A percentile compares a stretch with the other conserved stretches of the same genome.
phyloP scores from a whole-genome alignment of 2,329 filamentous ascomycete genomes.

The Myriangium duriaei region DNA sequence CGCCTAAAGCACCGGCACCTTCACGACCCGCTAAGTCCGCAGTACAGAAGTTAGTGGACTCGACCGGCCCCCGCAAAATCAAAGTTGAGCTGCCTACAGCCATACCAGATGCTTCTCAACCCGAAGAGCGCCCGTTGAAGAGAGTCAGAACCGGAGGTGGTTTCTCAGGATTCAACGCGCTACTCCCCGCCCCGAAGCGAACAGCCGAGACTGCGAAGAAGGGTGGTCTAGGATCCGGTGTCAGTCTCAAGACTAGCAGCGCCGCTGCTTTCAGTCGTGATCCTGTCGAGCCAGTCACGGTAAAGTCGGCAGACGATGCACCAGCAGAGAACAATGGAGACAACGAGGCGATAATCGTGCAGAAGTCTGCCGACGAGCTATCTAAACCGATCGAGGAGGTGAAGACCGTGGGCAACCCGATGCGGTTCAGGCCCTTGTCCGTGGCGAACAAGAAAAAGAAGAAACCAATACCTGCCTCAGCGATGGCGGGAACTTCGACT shows the following conservation, averaged over 20 bases:
- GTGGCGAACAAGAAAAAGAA: conserved; percentile 64
- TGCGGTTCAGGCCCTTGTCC: conserved; percentile 82
- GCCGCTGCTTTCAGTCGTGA: conserved; percentile 68
- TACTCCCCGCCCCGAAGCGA: conserved; percentile 73
- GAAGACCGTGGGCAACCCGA: conserved; percentile 62
- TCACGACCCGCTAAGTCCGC: conserved; percentile 42
- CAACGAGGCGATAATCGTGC: conserved; percentile 25
- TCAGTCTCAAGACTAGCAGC: conserved; percentile 72
- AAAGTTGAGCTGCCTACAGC: conserved; percentile 60
- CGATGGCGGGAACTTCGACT: conserved; percentile 19
- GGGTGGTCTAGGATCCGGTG: conserved; percentile 38
- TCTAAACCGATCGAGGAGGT: conserved; percentile 37
- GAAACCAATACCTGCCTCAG: conserved; percentile 32
- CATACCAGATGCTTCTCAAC: conserved; percentile 25
- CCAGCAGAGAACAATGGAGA: conserved; percentile 11
- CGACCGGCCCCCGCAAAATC: conserved; percentile 72
- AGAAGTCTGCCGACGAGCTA: conserved; percentile 36
- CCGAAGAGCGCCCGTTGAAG: conserved; percentile 51
- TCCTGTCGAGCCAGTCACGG: conserved; percentile 17
- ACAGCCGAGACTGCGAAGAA: conserved; percentile 17
- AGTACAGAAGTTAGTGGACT: conserved; percentile 71
- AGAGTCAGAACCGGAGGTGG: conserved; percentile 51
- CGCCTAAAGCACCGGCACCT: conserved; percentile 20
- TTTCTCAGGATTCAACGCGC: conserved; percentile 73
- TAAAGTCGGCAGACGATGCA: conserved; percentile 18